Evolutionary conservation across 371 early-diverging fungal genomes (phyloP), one percentile per base, ranked within the genome.

Genomic region (Dichotomocladium elegans): DNA sequence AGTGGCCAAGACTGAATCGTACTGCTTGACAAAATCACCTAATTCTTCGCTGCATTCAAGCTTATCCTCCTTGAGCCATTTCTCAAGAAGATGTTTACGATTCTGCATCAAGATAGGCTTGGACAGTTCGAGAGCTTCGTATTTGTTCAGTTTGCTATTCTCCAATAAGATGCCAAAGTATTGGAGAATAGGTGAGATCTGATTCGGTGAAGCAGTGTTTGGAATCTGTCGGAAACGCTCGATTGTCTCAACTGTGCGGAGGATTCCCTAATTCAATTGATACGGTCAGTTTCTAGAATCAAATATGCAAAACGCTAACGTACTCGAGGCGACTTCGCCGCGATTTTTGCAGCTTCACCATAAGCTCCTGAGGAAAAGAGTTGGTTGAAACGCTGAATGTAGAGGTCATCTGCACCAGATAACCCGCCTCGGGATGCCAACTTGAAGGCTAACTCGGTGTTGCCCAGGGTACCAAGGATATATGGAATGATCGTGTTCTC

Each of bases 51-150:
- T 94, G 77, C 97, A 96, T 58, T 91, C 88, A 3, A 98, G 80
- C 72, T 97, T 97, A 67, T 98, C 95, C 68, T 97, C 97, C 77
- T 97, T 96, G 56, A 98, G 81, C 98, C 98, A 98, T 63, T 95
- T 97, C 56, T 98, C 97, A 10, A 98, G 74, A 49, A 98, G 67
- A 58, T 93, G 87, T 66, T 96, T 96, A 47, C 94, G 87, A 45
- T 90, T 91, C 63, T 96, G 95, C n/a, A 81, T 82, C 28, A 97
- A 74, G 9, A 97, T 96, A 3, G 96, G 97, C 42, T 87, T 82
- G 35, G 96, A 92, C 17, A 98, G 82, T 65, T 96, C 96, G 19
- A 97, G 70, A 4, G 96, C 91, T 75, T 98, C 98, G 66, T 85
- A 80, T 68, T 91, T 88, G 85, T 97, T 98, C 40, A 98, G 78